A percentile compares a stretch with the other conserved stretches of the same genome.
Conservation (phyloP, 192 early-diverging fungal genomes). For the Obelidium mucronatum region DNA sequence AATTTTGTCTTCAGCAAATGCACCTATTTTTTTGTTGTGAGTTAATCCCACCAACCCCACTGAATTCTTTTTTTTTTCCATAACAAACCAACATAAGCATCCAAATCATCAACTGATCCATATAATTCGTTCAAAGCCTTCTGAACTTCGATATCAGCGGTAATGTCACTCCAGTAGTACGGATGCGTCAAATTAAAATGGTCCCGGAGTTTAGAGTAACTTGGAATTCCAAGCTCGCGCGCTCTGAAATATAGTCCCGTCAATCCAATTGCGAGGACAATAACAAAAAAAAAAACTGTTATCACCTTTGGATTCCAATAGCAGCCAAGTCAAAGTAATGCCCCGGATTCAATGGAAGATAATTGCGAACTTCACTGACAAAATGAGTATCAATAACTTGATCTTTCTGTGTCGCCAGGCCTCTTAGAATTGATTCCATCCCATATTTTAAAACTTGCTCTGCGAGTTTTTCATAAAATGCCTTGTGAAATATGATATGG, state of each 20-base stretch:
- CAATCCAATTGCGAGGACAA: constrained; percentile 39
- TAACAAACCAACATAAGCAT: too few relatives aligned
- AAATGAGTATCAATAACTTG: too few relatives aligned
- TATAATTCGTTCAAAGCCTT: constrained; percentile 35
- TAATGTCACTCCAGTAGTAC: constrained; percentile 45
- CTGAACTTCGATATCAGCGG: constrained; percentile 37
- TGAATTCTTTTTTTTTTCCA: constrained; percentile 8
- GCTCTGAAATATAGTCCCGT: constrained; percentile 44
- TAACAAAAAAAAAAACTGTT: too few relatives aligned
- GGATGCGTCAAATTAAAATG: constrained; percentile 20
- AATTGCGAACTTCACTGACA: too few relatives aligned
- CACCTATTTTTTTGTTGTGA: constrained; percentile 10
- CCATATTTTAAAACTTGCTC: too few relatives aligned
- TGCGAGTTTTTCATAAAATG: too few relatives aligned
- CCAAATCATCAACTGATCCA: constrained; percentile 40
- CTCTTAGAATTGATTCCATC: too few relatives aligned
- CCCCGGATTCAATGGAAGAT: too few relatives aligned
- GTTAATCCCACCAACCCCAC: neutral
- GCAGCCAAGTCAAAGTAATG: too few relatives aligned
- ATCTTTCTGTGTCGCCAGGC: too few relatives aligned
- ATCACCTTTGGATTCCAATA: too few relatives aligned
- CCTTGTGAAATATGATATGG: too few relatives aligned
- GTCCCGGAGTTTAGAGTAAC: constrained; percentile 39
- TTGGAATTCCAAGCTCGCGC: constrained; percentile 47
- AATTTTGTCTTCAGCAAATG: constrained; percentile 44